Conservation (phyloP, 768 basidiomycete genomes). For the Brasilioporus rufonigricans region DNA sequence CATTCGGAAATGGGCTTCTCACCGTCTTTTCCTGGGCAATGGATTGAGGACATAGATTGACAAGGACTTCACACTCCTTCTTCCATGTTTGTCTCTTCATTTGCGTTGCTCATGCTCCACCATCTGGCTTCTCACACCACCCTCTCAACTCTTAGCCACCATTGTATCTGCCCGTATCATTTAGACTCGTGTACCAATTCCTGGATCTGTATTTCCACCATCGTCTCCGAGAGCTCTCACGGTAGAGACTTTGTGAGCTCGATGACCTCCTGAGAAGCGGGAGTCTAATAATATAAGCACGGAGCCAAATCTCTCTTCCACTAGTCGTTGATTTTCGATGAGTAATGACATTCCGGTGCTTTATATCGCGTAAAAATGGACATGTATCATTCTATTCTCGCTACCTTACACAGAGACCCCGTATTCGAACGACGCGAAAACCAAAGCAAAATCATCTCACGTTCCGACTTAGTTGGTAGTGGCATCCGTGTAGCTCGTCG, state of each 20-base stretch:
- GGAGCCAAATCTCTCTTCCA: neutral
- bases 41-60: constrained; percentile 36
- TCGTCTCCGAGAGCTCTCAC: neutral
- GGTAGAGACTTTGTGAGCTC: neutral
- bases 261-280: neutral
- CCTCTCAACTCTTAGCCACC: neutral
- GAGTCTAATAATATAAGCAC: neutral
- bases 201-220: constrained; percentile 3
- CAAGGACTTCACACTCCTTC: neutral
- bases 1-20: constrained; percentile 9
- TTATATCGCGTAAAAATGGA: neutral
- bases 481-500: constrained; percentile 28
- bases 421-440: neutral
- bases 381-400: neutral
- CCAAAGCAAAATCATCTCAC: neutral
- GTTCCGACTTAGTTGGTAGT: constrained; percentile 27
- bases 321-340: neutral
- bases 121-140: constrained; percentile 9
- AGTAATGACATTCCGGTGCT: neutral
- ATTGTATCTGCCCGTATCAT: constrained; percentile 13
- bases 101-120: constrained; percentile 1
- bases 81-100: neutral
- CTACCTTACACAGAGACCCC: neutral
- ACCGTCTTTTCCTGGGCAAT: constrained; percentile 33
- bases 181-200: constrained; percentile 22